Conservation (phyloP, 2,329 filamentous ascomycete genomes). For the Fusarium guadeloupense region DNA sequence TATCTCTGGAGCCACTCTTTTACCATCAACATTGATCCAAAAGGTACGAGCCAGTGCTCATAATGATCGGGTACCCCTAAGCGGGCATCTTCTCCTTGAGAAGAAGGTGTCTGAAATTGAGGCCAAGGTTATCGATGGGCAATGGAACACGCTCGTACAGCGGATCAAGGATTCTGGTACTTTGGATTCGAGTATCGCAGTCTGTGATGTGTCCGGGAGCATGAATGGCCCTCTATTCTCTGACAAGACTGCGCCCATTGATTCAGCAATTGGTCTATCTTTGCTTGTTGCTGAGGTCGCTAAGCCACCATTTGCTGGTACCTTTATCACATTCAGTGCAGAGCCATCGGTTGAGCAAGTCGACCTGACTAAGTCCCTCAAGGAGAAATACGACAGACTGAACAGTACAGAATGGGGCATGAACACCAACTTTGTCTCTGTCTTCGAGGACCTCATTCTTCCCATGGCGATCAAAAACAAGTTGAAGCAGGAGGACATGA, state of each 20-base stretch:
- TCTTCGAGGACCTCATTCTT: slow-evolving; percentile 64
- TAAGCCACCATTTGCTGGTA: slow-evolving; percentile 61
- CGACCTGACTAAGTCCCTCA: slow-evolving; percentile 50
- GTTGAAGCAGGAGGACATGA: slow-evolving; percentile 65
- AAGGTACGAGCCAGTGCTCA: background rate
- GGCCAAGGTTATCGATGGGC: slow-evolving; percentile 54
- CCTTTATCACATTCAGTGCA: slow-evolving; percentile 64
- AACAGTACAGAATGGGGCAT: slow-evolving; percentile 48
- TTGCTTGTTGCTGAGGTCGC: slow-evolving; percentile 64
- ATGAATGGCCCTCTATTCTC: slow-evolving; percentile 54
- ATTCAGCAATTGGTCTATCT: slow-evolving; percentile 65
- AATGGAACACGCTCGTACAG: slow-evolving; percentile 67
- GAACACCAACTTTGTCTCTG: slow-evolving; percentile 63
- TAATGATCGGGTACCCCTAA: too few relatives aligned
- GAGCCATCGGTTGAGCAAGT: slow-evolving; percentile 54
- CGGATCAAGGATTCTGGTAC: slow-evolving; percentile 65
- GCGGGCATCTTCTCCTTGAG: slow-evolving; percentile 43
- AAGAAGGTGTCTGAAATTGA: slow-evolving; percentile 48
- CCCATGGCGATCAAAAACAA: slow-evolving; percentile 61
- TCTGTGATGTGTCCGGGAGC: slow-evolving; percentile 67
- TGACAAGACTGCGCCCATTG: slow-evolving; percentile 60
- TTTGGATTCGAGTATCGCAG: slow-evolving; percentile 62
- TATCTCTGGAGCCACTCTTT: slow-evolving; percentile 65
- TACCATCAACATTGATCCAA: slow-evolving; percentile 60
- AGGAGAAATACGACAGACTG: slow-evolving; percentile 53